A percentile compares a stretch with the other conserved stretches of the same genome.
phyloP scores from a whole-genome alignment of 768 basidiomycete species.

The Hygrophorus pudorinus region DNA sequence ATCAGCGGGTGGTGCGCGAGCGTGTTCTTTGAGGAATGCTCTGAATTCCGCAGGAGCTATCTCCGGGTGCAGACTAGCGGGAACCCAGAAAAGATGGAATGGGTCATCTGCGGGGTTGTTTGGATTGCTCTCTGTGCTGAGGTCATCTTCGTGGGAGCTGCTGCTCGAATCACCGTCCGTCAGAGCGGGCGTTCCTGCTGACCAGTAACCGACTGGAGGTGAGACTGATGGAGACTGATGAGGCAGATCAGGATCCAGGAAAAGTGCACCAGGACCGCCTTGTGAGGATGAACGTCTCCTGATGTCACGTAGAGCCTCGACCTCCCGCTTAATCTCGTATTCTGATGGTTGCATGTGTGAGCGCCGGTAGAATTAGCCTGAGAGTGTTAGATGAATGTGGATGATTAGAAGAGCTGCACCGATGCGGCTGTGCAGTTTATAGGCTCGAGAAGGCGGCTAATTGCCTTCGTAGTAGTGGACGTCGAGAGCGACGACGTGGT shows the following conservation, averaged over 20 bases:
- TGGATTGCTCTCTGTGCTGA: constrained; percentile 11
- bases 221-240: constrained; percentile 53
- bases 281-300: constrained; percentile 66
- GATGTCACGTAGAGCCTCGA: constrained; percentile 77
- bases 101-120: constrained; percentile 58
- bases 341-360: constrained; percentile 60
- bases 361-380: not conserved
- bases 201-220: constrained; percentile 46
- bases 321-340: constrained; percentile 80
- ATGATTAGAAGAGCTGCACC: not conserved
- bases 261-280: constrained; percentile 56
- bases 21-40: constrained; percentile 90
- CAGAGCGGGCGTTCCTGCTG: constrained; percentile 22
- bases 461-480: not conserved
- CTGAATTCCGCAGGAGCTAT: constrained; percentile 95
- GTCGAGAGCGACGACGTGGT: not conserved
- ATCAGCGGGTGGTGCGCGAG: constrained; percentile 49
- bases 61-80: constrained; percentile 92
- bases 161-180: constrained; percentile 36
- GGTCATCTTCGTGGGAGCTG: constrained; percentile 27
- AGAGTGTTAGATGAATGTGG: not conserved
- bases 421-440: not conserved
- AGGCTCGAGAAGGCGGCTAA: not conserved
- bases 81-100: constrained; percentile 96
- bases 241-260: constrained; percentile 89